Evolutionary conservation across 176 grass and related monocot genomes (phyloP), one percentile per base, ranked within the genome.

Genomic region (Otatea glauca): DNA sequence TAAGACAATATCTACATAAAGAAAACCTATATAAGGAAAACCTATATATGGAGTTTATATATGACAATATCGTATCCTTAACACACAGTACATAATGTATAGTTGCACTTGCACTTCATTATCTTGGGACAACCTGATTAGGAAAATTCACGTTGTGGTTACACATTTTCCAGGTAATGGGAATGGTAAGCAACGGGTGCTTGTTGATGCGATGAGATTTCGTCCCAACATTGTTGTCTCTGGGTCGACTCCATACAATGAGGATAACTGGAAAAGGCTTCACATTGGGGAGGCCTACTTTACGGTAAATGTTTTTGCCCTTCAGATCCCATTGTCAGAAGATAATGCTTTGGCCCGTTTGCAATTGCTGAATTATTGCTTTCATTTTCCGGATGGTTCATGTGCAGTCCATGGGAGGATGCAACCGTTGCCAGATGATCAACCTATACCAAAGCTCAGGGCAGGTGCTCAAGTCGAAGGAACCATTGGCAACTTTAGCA

Each of bases 391-490:
- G 27, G 9, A 70, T 41, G 29, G 47, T 39, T 42, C 11, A 29
- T 84, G 59, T 64, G 61, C 81, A 97, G 93, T 93, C 96, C 21
- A 89, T 98, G 69, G 96, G 93, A 64, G 96, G 96, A 90, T 98
- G 96, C 86, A 98, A 90, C 70, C 92, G 96, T 27, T 98, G 96
- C 69, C 88, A 95, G 81, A 98, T 98, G 91, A 94, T 98, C 89
- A 96, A 98, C 84, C 24, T 95, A 45, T 71, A 91, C n/a, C 93
- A 88, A 34, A 82, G 75, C 65, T 90, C 89, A 56, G 85, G 86
- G 72, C 79, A 88, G 83, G 77, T 86, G 74, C 44, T 72, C 60
- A 95, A 91, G 85, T 90, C 88, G 1, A 98, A 94, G 79, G 96
- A 96, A 87, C 96, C 96, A 44, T 84, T 98, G 72, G 89, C 93